These are phyloP conservation scores for Deuterostichococcus epilithicus DNA, from an alignment of 139 green algal genomes.

Conservation along the genomic window DNA sequence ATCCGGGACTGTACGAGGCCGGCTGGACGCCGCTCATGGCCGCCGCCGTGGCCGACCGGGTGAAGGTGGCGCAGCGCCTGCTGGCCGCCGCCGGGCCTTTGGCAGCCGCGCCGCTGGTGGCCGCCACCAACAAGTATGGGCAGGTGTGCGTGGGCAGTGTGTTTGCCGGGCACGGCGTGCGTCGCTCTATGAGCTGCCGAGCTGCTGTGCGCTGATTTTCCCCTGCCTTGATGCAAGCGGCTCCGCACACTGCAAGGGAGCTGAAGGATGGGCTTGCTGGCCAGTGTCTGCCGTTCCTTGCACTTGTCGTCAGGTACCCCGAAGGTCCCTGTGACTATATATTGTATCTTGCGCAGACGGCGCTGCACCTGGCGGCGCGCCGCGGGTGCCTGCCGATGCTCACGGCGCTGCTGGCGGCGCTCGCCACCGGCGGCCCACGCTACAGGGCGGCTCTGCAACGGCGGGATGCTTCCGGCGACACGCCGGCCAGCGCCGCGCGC, in stretches of 20 bases:
- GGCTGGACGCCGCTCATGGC: conserved; percentile 89
- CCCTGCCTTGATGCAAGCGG: too few relatives aligned
- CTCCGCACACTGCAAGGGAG: too few relatives aligned
- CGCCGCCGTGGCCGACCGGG: conserved; percentile 63
- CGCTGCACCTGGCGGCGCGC: conserved; percentile 73
- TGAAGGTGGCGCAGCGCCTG: conserved; percentile 40
- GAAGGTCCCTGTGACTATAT: too few relatives aligned
- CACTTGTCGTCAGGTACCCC: too few relatives aligned
- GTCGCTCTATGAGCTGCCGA: too few relatives aligned
- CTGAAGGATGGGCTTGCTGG: too few relatives aligned
- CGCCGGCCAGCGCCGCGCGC: conserved; percentile 31
- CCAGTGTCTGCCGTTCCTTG: too few relatives aligned
- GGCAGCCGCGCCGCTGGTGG: conserved; percentile 27
- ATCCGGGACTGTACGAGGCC: conserved; percentile 62
- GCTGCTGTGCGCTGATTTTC: too few relatives aligned
- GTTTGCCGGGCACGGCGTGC: too few relatives aligned
- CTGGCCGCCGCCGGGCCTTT: conserved; percentile 46
- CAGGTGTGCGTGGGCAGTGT: conserved; percentile 28
- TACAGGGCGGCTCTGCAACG: background rate
- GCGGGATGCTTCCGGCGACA: conserved; percentile 31
- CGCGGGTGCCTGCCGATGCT: conserved; percentile 50
- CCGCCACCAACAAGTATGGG: conserved; percentile 45
- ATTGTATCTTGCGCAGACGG: conserved; percentile 70
- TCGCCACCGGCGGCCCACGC: conserved; percentile 13
- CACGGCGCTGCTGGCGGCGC: conserved; percentile 42